These are phyloP conservation scores for Eimeria maxima DNA, from an alignment of 169 alveolate species.

Conservation along the genomic window DNA sequence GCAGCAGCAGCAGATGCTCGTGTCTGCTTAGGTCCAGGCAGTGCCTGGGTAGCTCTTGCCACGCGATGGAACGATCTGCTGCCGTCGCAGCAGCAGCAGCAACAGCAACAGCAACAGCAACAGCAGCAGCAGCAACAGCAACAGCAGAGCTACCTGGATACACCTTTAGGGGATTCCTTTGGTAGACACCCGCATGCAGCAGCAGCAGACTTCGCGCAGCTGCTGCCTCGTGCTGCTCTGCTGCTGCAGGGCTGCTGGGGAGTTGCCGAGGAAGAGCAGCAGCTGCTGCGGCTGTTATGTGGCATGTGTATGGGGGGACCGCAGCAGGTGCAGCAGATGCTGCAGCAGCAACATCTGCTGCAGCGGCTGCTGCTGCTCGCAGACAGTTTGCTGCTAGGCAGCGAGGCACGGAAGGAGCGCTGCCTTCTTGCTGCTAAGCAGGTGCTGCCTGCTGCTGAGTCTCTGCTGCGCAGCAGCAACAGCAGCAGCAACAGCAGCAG, in stretches of 20 bases:
- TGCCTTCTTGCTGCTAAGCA: conserved; percentile 13
- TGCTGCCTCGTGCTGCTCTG: conserved; percentile 63
- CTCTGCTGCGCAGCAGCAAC: conserved; percentile 27
- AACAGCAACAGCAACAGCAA: conserved; percentile 52
- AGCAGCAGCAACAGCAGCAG: conserved; percentile 44
- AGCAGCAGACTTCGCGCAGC: conserved; percentile 49
- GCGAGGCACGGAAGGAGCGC: conserved; percentile 19
- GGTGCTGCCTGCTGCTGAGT: conserved; percentile 52
- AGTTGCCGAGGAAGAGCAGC: conserved; percentile 60
- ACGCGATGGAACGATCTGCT: conserved; percentile 38
- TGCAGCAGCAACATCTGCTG: conserved; percentile 49
- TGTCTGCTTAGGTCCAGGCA: conserved; percentile 29
- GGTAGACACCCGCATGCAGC: conserved; percentile 77
- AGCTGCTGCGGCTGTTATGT: conserved; percentile 49
- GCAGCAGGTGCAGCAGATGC: conserved; percentile 61
- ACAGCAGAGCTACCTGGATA: conserved; percentile 28
- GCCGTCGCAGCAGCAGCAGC: conserved; percentile 25
- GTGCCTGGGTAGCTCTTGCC: conserved; percentile 71
- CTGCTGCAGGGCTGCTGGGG: conserved; percentile 70
- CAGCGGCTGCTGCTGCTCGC: conserved; percentile 67
- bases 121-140: conserved; percentile 53
- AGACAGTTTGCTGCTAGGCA: conserved; percentile 28
- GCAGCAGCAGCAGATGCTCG: conserved; percentile 71
- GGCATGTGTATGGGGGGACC: conserved; percentile 44
- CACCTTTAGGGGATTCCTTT: conserved; percentile 46